These are phyloP conservation scores for Fragaria nilgerrensis DNA, from an alignment of 306 rosid species.

Conservation along the genomic window DNA sequence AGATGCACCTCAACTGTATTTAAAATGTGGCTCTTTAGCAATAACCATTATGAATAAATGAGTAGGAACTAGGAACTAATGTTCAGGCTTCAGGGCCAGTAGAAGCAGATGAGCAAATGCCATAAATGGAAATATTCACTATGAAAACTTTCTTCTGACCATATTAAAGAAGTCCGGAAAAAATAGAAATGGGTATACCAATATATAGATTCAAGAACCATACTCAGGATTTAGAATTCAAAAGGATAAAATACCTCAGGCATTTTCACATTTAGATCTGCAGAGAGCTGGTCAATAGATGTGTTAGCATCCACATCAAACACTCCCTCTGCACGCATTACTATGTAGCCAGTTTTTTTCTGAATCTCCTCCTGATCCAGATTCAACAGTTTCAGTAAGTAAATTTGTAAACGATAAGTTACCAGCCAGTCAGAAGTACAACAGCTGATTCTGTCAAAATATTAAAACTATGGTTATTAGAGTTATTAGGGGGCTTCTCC, in stretches of 20 bases:
- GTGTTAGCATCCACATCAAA: slow-evolving; percentile 98
- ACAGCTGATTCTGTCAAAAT: not conserved
- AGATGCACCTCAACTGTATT: not conserved
- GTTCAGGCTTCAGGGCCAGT: not conserved
- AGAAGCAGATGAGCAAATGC: not conserved
- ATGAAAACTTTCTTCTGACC: not conserved
- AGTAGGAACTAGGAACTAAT: not conserved
- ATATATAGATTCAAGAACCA: not conserved
- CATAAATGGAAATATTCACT: not conserved
- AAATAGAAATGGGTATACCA: not conserved
- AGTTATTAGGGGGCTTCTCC: not conserved
- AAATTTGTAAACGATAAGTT: not conserved
- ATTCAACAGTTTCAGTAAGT: slow-evolving; percentile 23
- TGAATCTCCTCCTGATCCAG: slow-evolving; percentile 88
- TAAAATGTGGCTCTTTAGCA: not conserved
- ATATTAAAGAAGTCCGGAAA: not conserved
- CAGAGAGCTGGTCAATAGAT: slow-evolving; percentile 94
- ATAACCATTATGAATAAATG: not conserved
- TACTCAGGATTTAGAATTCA: slow-evolving; percentile 1
- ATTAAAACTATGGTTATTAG: not conserved
- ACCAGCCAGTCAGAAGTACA: not conserved
- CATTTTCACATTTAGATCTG: slow-evolving; percentile 88
- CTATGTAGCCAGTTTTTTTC: slow-evolving; percentile 96
- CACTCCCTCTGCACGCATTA: slow-evolving; percentile 94
- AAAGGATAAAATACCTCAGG: slow-evolving; percentile 65